phyloP scores from a whole-genome alignment of 1,284 basidiomycete genomes.

The Flammula alnicola region DNA sequence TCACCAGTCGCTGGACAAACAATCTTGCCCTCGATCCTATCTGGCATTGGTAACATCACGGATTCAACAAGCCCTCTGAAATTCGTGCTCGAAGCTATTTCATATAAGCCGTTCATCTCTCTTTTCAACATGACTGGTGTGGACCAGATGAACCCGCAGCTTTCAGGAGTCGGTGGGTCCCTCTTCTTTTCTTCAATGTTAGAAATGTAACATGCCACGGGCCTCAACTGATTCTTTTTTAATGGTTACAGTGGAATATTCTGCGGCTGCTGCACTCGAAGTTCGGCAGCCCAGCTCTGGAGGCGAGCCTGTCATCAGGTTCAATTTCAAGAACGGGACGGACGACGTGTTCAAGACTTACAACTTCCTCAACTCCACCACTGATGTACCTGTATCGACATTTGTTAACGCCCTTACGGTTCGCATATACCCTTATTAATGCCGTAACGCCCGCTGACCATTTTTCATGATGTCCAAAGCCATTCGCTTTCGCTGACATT shows the following conservation, averaged over 20 bases:
- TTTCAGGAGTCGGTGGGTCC: constrained; percentile 66
- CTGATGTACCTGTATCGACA: constrained; percentile 58
- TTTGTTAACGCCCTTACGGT: constrained; percentile 60
- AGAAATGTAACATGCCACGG: constrained; percentile 8
- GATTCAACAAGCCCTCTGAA: constrained; percentile 66
- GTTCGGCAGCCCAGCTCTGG: constrained; percentile 56
- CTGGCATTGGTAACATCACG: constrained; percentile 62
- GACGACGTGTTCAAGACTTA: constrained; percentile 57
- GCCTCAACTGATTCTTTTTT: constrained; percentile 42
- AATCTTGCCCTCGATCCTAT: constrained; percentile 65
- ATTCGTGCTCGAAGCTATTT: constrained; percentile 65
- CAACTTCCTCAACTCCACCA: constrained; percentile 60
- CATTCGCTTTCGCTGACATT: constrained; percentile 55
- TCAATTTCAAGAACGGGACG: constrained; percentile 85
- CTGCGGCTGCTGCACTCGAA: constrained; percentile 73
- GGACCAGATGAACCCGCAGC: constrained; percentile 52
- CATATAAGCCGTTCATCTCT: constrained; percentile 86
- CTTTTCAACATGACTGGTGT: constrained; percentile 79
- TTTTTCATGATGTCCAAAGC: constrained; percentile 33
- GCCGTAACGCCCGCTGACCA: background rate
- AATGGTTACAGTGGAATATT: constrained; percentile 64
- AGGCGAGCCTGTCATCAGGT: constrained; percentile 60
- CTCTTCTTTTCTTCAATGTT: background rate
- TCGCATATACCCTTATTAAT: constrained; percentile 16
- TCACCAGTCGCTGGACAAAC: constrained; percentile 70